Conservation (phyloP, 441 rosid species). For the Syzygium malaccense region DNA sequence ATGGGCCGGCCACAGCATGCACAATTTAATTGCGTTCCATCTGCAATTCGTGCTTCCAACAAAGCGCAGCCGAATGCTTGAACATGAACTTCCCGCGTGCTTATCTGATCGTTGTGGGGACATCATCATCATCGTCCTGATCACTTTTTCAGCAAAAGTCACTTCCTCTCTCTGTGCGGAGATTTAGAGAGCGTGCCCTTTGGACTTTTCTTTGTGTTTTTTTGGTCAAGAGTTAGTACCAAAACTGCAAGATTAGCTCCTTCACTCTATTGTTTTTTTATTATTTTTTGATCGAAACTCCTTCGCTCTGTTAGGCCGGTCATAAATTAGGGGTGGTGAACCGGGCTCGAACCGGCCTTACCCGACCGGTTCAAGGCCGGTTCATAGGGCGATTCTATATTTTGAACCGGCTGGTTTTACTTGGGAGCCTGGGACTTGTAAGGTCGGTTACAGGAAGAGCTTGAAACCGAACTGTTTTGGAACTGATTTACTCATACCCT, state of each 20-base stretch:
- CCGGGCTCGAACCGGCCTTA: not conserved
- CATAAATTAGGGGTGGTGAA: not conserved
- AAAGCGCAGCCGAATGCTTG: not conserved
- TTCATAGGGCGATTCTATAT: not conserved
- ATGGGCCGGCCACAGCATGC: not conserved
- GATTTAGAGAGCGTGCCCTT: not conserved
- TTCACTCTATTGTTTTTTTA: too few relatives aligned
- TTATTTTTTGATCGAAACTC: too few relatives aligned
- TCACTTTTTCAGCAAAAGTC: not conserved
- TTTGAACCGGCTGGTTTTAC: too few relatives aligned
- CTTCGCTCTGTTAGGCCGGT: not conserved
- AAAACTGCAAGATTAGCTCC: not conserved
- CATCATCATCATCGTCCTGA: not conserved
- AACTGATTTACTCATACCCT: too few relatives aligned
- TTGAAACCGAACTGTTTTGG: too few relatives aligned
- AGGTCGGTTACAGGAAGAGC: accelerated
- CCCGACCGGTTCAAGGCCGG: not conserved
- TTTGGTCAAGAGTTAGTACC: not conserved
- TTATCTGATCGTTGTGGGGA: not conserved
- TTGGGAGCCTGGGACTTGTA: too few relatives aligned
- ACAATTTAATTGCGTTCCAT: not conserved
- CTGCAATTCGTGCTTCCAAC: not conserved
- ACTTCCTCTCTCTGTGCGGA: not conserved
- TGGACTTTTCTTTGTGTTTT: not conserved
- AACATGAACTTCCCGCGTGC: not conserved